Conservation (phyloP, 2,329 filamentous ascomycete species). For the Blastomyces percursus region DNA sequence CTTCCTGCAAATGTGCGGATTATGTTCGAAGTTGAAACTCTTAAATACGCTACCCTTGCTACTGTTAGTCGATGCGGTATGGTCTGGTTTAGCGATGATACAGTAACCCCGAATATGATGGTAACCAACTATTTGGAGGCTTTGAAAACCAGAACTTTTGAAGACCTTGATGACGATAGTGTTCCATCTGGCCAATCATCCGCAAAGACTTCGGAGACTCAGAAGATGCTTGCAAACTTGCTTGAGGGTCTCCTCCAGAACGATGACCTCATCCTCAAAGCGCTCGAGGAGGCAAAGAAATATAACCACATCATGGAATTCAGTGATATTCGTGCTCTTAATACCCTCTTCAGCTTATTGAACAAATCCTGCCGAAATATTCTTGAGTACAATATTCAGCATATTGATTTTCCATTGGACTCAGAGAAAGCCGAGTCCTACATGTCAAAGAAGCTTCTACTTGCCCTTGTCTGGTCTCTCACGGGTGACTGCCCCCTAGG, state of each 20-base stretch:
- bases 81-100: conserved; percentile 99
- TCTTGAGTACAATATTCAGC: conserved; percentile 91
- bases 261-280: conserved; percentile 70
- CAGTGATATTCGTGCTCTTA: conserved; percentile 78
- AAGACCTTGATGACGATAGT: conserved; percentile 89
- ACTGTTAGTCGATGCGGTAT: conserved; percentile 99
- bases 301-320: conserved; percentile 99
- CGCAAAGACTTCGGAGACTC: conserved; percentile 66
- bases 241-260: conserved; percentile 63
- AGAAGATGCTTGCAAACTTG: conserved; percentile 68
- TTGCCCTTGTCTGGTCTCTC: conserved; percentile 89
- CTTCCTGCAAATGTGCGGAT: conserved; percentile 90
- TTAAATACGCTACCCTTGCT: conserved; percentile 93
- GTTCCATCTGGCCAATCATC: conserved; percentile 64
- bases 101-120: conserved; percentile 86
- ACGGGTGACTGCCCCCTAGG: conserved; percentile 84
- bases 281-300: conserved; percentile 60
- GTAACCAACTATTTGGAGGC: conserved; percentile 80
- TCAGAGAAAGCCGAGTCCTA: conserved; percentile 81
- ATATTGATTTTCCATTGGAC: conserved; percentile 86
- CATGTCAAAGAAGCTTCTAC: conserved; percentile 82
- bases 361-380: conserved; percentile 89
- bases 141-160: conserved; percentile 72
- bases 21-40: conserved; percentile 98
- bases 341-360: conserved; percentile 85